Evolutionary conservation across 78 protist species (phyloP).

Genomic region (Pigoraptor vietnamica): DNA sequence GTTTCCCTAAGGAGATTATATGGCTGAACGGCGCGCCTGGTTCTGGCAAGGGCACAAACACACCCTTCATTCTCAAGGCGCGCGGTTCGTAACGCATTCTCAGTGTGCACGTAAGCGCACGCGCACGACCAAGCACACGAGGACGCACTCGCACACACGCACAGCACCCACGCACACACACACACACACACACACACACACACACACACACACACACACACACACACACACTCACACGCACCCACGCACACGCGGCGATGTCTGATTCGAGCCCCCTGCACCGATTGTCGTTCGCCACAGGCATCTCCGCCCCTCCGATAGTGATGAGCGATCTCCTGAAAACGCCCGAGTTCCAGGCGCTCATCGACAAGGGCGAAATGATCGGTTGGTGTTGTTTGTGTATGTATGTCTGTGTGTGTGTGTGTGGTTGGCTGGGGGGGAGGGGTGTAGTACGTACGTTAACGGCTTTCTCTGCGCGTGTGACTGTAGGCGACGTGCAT

Average conservation of each 20-base stretch:
- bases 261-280: no score
- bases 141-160: no score
- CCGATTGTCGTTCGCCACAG: constrained; percentile 32
- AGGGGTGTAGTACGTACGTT: neutral
- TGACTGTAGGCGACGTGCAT: constrained; percentile 28
- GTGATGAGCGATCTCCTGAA: constrained; percentile 35
- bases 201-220: no score
- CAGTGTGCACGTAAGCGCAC: no score
- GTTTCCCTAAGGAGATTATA: constrained; percentile 63
- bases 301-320: constrained; percentile 50
- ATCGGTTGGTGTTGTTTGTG: neutral
- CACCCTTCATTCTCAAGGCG: constrained; percentile 47
- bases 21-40: constrained; percentile 63
- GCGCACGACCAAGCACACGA: no score
- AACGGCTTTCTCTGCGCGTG: neutral
- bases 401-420: neutral
- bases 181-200: no score
- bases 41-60: constrained; percentile 53
- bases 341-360: neutral
- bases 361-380: neutral
- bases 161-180: no score
- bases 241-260: no score
- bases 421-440: neutral
- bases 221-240: no score
- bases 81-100: neutral